Evolutionary conservation across 1,139 yeast genomes (phyloP).

Genomic region (Protomyces inundatus): DNA sequence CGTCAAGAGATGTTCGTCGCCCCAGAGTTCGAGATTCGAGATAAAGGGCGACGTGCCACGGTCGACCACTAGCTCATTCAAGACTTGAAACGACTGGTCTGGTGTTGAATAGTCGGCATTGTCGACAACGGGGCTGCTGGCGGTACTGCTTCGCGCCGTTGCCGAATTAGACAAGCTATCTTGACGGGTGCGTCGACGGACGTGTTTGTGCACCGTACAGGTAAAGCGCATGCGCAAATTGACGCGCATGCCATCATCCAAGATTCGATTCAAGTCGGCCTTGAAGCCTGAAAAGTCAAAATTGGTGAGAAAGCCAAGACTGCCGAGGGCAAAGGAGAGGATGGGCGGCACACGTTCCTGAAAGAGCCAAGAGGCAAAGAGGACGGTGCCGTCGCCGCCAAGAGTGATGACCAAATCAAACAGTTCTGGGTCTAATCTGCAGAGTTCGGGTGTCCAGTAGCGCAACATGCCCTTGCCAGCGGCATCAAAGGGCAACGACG

Average conservation of each 20-base stretch:
- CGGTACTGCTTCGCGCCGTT: background rate
- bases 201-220: slow-evolving; percentile 33
- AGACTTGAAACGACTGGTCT: slow-evolving; percentile 53
- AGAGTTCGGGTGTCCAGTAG: slow-evolving; percentile 63
- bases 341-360: slow-evolving; percentile 83
- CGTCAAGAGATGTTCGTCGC: slow-evolving; percentile 64
- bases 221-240: slow-evolving; percentile 63
- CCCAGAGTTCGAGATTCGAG: slow-evolving; percentile 74
- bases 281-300: slow-evolving; percentile 68
- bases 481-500: background rate
- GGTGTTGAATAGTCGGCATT: background rate
- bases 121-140: background rate
- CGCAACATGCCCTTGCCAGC: slow-evolving; percentile 44
- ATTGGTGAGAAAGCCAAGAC: slow-evolving; percentile 75
- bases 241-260: slow-evolving; percentile 68
- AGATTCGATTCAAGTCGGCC: slow-evolving; percentile 50
- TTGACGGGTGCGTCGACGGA: slow-evolving; percentile 42
- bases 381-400: slow-evolving; percentile 89
- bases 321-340: slow-evolving; percentile 73
- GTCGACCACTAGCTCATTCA: slow-evolving; percentile 78
- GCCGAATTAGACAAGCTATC: background rate
- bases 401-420: slow-evolving; percentile 70
- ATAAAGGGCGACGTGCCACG: slow-evolving; percentile 87
- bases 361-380: slow-evolving; percentile 64
- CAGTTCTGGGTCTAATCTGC: slow-evolving; percentile 51